These are phyloP conservation scores for Exsudoporus floridanus DNA, from an alignment of 1,284 basidiomycete species.

Conservation along the genomic window DNA sequence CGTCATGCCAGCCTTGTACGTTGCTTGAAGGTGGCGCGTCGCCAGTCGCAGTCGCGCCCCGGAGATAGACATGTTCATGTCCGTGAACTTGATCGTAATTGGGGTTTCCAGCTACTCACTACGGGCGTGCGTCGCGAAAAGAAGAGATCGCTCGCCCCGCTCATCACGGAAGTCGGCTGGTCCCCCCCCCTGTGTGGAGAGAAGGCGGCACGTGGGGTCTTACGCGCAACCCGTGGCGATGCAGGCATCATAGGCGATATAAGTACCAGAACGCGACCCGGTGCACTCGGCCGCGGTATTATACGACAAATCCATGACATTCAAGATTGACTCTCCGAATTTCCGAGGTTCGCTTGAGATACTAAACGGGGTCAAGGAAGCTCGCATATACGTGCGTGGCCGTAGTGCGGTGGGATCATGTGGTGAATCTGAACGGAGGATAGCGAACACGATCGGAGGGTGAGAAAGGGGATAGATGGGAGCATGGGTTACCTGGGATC, in stretches of 20 bases:
- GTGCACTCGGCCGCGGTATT: conserved; percentile 45
- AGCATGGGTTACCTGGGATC: conserved; percentile 23
- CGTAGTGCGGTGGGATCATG: conserved; percentile 15
- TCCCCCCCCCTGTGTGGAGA: conserved; percentile 14
- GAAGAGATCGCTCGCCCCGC: conserved; percentile 35
- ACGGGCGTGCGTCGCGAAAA: conserved; percentile 67
- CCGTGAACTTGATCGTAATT: conserved; percentile 8
- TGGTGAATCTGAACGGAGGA: conserved; percentile 36
- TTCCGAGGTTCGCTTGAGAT: conserved; percentile 49
- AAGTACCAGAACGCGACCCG: conserved; percentile 15
- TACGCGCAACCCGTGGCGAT: conserved; percentile 9
- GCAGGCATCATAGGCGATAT: conserved; percentile 2
- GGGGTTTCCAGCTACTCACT: conserved; percentile 25
- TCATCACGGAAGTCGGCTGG: conserved; percentile 15
- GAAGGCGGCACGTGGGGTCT: conserved; percentile 5
- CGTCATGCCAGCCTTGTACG: conserved; percentile 4
- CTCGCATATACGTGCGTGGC: conserved; percentile 21
- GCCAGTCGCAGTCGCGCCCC: conserved; percentile 7
- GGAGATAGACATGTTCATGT: conserved; percentile 6
- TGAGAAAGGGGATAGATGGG: conserved; percentile 60
- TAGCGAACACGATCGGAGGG: conserved; percentile 60
- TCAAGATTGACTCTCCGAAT: conserved; percentile 58
- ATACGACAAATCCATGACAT: conserved; percentile 58
- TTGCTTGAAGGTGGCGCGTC: conserved; percentile 12
- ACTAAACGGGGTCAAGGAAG: conserved; percentile 27